Evolutionary conservation across 2,329 filamentous ascomycete species (phyloP).

Genomic region (Geosmithia morbida): DNA sequence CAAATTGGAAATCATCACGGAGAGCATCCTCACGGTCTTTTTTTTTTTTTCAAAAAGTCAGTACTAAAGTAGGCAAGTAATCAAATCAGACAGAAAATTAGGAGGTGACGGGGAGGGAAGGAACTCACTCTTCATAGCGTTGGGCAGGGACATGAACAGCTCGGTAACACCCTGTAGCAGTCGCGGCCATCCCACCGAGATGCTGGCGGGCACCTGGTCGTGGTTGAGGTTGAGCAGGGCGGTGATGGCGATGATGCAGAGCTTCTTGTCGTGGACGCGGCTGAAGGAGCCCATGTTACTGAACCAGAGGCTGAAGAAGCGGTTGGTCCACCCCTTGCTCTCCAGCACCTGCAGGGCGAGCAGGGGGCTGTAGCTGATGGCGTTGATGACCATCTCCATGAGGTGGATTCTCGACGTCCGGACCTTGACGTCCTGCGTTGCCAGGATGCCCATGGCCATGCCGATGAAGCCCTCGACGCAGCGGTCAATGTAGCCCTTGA

Average conservation of each 20-base stretch:
- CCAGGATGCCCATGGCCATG: slow-evolving; percentile 75
- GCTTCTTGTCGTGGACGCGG: slow-evolving; percentile 95
- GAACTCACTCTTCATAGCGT: slow-evolving; percentile 64
- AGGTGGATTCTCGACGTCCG: slow-evolving; percentile 92
- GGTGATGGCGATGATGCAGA: slow-evolving; percentile 88
- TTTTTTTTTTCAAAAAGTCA: slow-evolving; percentile 27
- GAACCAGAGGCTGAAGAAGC: slow-evolving; percentile 98
- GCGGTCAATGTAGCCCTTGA: slow-evolving; percentile 76
- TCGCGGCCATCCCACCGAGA: slow-evolving; percentile 89
- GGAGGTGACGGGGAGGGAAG: not conserved
- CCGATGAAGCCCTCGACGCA: slow-evolving; percentile 80
- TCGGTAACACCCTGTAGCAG: slow-evolving; percentile 77
- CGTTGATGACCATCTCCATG: slow-evolving; percentile 98
- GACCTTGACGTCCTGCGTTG: slow-evolving; percentile 62
- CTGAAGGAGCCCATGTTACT: slow-evolving; percentile 87
- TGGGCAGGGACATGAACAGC: slow-evolving; percentile 81
- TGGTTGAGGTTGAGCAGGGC: slow-evolving; percentile 66
- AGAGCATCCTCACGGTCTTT: slow-evolving; percentile 80
- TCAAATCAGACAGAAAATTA: too few relatives aligned
- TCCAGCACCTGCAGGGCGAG: slow-evolving; percentile 82
- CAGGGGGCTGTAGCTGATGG: slow-evolving; percentile 90
- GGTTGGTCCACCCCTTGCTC: slow-evolving; percentile 86
- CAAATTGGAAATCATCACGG: slow-evolving; percentile 69
- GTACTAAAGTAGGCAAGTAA: slow-evolving; percentile 9
- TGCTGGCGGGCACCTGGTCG: slow-evolving; percentile 76